Conservation (phyloP, 164 flowering plant species). For the Malania oleifera region DNA sequence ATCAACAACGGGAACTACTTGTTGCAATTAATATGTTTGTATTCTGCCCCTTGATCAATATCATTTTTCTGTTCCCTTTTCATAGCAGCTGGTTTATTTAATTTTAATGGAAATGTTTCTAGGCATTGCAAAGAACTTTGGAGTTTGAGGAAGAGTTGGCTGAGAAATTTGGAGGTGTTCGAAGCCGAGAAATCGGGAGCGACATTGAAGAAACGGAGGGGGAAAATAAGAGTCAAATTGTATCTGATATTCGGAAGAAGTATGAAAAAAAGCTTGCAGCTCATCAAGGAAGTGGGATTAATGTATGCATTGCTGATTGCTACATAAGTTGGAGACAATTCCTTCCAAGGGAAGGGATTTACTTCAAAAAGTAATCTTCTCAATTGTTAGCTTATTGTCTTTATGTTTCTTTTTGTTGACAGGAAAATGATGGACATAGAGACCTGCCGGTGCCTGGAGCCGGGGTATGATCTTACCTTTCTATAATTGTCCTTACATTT, state of each 20-base stretch:
- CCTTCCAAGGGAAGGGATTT: neutral
- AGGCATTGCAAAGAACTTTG: slow-evolving; percentile 90
- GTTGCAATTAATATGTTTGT: too few species aligned
- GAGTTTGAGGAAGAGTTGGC: slow-evolving; percentile 98
- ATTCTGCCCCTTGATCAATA: neutral
- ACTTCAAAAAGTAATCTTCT: neutral
- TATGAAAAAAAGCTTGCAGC: slow-evolving; percentile 91
- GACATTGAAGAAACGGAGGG: slow-evolving; percentile 60
- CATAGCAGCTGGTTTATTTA: slow-evolving; percentile 1
- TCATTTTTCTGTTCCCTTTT: neutral
- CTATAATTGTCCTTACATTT: neutral
- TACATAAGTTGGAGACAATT: neutral
- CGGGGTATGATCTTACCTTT: slow-evolving; percentile 53
- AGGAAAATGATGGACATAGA: slow-evolving; percentile 65
- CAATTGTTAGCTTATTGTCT: neutral
- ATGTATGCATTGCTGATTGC: slow-evolving; percentile 35
- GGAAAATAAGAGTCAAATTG: slow-evolving; percentile 48
- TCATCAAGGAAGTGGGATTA: slow-evolving; percentile 48
- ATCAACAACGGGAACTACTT: too few species aligned
- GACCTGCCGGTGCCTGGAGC: slow-evolving; percentile 85
- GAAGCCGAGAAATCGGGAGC: slow-evolving; percentile 40
- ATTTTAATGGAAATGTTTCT: slow-evolving; percentile 6
- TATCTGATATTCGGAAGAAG: slow-evolving; percentile 83
- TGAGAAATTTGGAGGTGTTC: slow-evolving; percentile 77
- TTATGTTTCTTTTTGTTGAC: slow-evolving; percentile 22